Evolutionary conservation across 2,329 filamentous ascomycete genomes (phyloP), one percentile per base, ranked within the genome.

Genomic region (Magnaporthiopsis poae): DNA sequence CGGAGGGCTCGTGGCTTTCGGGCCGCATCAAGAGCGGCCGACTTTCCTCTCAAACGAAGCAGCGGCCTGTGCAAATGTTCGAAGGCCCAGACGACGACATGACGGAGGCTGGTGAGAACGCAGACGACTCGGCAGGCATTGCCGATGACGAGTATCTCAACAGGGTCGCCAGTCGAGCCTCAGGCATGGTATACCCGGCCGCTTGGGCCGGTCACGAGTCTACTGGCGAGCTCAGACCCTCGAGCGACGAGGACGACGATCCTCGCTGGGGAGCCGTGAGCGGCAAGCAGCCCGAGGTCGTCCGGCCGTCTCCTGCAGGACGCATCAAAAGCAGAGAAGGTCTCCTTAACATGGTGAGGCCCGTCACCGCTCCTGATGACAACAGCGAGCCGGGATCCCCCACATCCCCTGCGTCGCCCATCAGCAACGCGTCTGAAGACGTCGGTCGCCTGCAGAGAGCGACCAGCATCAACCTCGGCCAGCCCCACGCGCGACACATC

Each of bases 1-100:
- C 93, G 0, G 95, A 99, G 79, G 95, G 86, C 5, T 97, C 93
- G 0, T 99, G 95, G 95, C 87, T 99, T 61, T 95, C 92, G 3
- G 92, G 94, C 21, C 88, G 88, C 67, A 76, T 81, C 2, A 76
- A 71, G 0, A 69, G 68, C 25, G 74, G 73, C 46, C 71, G 74
- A 81, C 83, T 69, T 75, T 81, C 71, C 78, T 83, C 73, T 15
- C 69, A 73, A 52, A 75, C 77, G 78, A 61, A 76, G 75, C 67
- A 68, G 25, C 68, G 13, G 66, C 66, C 61, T 62, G 72, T 72
- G 59, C 46, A 56, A 25, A 25, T 56, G 46, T 25, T 56, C n/a
- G 46, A 56, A 21, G 46, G 46, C 21, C 46, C 46, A 1, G 68
- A 71, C 25, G 72, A 75, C 56, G 83, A 81, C 61, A 84, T 82